Evolutionary conservation across 2,329 filamentous ascomycete genomes (phyloP), one percentile per base, ranked within the genome.

Genomic region (Aspergillus neotritici): DNA sequence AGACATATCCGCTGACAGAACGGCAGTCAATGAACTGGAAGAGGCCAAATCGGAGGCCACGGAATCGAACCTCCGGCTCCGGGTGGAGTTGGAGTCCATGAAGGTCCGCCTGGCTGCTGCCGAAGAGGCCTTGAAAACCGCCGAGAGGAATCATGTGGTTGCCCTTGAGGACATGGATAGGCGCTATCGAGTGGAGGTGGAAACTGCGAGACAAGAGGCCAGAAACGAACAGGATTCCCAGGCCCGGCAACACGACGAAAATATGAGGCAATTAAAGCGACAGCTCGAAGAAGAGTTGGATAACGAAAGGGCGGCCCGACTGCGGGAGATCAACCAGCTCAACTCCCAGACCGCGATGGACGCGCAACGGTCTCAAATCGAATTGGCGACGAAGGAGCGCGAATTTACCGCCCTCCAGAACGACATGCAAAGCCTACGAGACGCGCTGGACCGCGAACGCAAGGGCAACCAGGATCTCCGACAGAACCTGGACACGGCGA

Each of bases 271-370:
- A 4, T 54, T 88, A 29, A 78, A 80, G 55, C 74, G 79, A 41
- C 78, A 77, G 35, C 73, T 85, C 48, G 77, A 82, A 31, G 72
- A 73, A n/a, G 80, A 87, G 55, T 61, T 87, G 12, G 81, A 86
- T 28, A 78, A 84, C 36, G 82, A 89, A 37, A 63, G 58, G 31
- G 53, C 55, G n/a, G 50, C 40, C 7, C 58, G 56, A 21, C 51
- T 63, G 15, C 67, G 69, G 3, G 70, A 71, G 10, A 60, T 77
- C 10, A 56, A 50, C 17, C 60, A 64, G 33, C 31, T 66, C 2
- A 58, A 54, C 7, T 64, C 64, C 1, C 57, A 66, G 37, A 60
- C 58, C 6, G 56, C 61, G 0, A 41, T 67, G 13, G 63, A 55
- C 63, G 70, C 56, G 16, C 69, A 73, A 48, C 62, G 61, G 17